Evolutionary conservation across 768 basidiomycete species (phyloP), one percentile per base, ranked within the genome.

Genomic region (Termitomyces sp.): DNA sequence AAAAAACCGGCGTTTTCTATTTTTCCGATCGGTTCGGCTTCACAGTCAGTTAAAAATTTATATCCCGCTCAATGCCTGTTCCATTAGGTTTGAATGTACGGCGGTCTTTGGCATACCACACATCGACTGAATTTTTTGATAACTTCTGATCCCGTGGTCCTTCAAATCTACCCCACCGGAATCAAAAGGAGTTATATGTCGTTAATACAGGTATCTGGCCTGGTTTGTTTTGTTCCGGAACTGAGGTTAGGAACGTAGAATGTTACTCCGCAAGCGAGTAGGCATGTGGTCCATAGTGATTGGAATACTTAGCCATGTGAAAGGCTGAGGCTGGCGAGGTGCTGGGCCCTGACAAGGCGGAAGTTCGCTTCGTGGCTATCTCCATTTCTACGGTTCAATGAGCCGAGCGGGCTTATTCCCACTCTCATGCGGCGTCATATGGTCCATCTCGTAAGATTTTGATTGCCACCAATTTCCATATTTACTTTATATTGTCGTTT

Each of bases 401-500:
- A 18, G 46, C 48, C 50, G 48, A 18, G 60, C 43, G 44, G 46
- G 49, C 53, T 53, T 53, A 58, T 59, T 14, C 22, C 22, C 27
- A 24, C 55, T n/a, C 51, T 16, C 51, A 54, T 54, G 56, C 59
- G 41, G 43, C 49, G 59, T 61, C 59, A 61, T 53, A 61, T 63
- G 60, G 59, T 44, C 34, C 56, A 41, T 24, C 57, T 41, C 58
- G 63, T 62, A 59, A 58, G 59, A 57, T 59, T 61, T 59, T 59
- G 58, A 61, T 61, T 61, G 58, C 18, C 41, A 34, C 22, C 44
- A 7, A 54, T 44, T 61, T 63, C 60, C 43, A 57, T 53, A 50
- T 56, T 50, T 64, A 64, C 61, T 62, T 36, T 64, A 64, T 60
- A 64, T 59, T 56, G 53, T 46, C 51, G 50, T 57, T 50, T 16